Conservation (phyloP, 768 basidiomycete species). For the Cyathus striatus region DNA sequence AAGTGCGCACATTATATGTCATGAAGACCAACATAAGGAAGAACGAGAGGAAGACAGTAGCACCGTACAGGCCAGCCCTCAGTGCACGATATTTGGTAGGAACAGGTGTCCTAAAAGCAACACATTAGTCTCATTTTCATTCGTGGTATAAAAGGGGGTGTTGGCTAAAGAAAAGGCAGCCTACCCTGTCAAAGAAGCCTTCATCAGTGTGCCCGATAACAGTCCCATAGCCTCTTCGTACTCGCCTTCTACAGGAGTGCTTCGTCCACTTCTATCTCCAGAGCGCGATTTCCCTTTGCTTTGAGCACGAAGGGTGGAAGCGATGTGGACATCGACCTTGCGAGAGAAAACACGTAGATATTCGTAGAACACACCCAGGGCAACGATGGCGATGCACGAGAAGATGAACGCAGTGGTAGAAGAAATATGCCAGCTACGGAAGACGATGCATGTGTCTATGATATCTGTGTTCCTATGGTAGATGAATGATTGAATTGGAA, state of each 20-base stretch:
- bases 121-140: too few species aligned
- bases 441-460: slow-evolving; percentile 78
- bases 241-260: slow-evolving; percentile 31
- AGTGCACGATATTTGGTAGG: slow-evolving; percentile 46
- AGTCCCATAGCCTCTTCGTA: slow-evolving; percentile 52
- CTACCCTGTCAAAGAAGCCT: slow-evolving; percentile 36
- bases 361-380: slow-evolving; percentile 72
- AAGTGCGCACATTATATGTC: slow-evolving; percentile 77
- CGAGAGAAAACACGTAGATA: slow-evolving; percentile 66
- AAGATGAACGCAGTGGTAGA: slow-evolving; percentile 51
- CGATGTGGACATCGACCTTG: slow-evolving; percentile 55
- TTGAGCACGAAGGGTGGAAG: slow-evolving; percentile 40
- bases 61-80: slow-evolving; percentile 70
- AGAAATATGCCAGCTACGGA: slow-evolving; percentile 70
- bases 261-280: slow-evolving; percentile 31
- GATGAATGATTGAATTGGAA: neutral
- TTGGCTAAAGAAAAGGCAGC: too few species aligned
- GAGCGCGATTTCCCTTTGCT: slow-evolving; percentile 30
- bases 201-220: slow-evolving; percentile 42
- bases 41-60: slow-evolving; percentile 73
- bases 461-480: slow-evolving; percentile 74
- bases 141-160: too few species aligned
- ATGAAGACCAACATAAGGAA: slow-evolving; percentile 96
- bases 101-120: slow-evolving; percentile 44
- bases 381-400: slow-evolving; percentile 61